Evolutionary conservation across 495 filamentous ascomycete genomes (phyloP).

Genomic region (Extremus antarcticus): DNA sequence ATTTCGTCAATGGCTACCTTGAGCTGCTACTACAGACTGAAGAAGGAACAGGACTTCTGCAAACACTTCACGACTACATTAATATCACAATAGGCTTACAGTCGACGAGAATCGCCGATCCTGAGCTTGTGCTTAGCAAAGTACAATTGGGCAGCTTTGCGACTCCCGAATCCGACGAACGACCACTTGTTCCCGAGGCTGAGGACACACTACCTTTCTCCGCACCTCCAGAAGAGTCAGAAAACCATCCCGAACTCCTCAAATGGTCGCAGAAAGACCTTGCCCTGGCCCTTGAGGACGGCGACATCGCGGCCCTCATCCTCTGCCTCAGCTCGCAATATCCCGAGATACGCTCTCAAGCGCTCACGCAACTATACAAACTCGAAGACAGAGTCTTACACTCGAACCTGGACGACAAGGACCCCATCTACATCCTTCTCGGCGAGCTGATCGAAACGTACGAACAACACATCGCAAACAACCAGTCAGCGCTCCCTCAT

Average conservation of each 20-base stretch:
- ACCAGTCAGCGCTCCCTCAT: constrained; percentile 49
- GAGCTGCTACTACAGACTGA: background rate
- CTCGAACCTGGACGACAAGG: constrained; percentile 61
- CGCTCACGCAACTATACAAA: constrained; percentile 53
- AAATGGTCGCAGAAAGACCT: constrained; percentile 66
- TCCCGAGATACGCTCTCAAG: constrained; percentile 62
- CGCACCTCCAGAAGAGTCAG: constrained; percentile 32
- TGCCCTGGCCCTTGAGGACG: constrained; percentile 63
- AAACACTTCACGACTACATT: background rate
- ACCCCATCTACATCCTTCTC: constrained; percentile 61
- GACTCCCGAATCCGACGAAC: no score
- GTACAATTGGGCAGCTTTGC: no score
- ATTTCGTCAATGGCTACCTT: background rate
- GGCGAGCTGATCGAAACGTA: constrained; percentile 71
- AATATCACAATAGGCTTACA: background rate
- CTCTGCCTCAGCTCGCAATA: constrained; percentile 65
- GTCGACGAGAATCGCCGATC: background rate
- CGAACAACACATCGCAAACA: constrained; percentile 25
- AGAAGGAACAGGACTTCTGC: background rate
- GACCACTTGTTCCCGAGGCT: no score
- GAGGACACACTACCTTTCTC: background rate
- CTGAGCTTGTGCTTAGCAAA: background rate
- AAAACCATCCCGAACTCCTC: constrained; percentile 47
- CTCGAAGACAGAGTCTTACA: constrained; percentile 44
- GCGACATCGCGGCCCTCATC: constrained; percentile 53